Conservation (phyloP, 805 yeast species). For the Kodamaea sagamina region DNA sequence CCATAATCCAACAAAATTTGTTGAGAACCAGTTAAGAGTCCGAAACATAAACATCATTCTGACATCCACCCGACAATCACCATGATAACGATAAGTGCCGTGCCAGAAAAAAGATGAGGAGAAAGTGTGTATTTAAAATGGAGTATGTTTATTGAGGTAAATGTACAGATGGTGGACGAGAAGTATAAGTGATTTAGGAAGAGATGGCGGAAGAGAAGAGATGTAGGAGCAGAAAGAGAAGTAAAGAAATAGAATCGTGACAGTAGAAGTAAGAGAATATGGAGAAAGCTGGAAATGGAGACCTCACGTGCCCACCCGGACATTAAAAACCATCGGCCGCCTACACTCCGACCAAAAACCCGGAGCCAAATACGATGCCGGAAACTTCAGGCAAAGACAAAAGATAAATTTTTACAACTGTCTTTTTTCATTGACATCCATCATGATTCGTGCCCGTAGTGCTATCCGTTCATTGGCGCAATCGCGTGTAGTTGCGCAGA, state of each 20-base stretch:
- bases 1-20: no score
- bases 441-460: conserved; percentile 20
- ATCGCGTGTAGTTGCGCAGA: conserved; percentile 24
- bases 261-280: no score
- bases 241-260: no score
- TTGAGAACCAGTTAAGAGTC: no score
- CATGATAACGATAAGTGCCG: no score
- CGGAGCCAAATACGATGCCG: conserved; percentile 13
- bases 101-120: no score
- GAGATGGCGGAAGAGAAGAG: background rate
- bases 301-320: conserved; percentile 10
- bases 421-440: conserved; percentile 9
- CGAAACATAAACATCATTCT: no score
- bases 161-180: background rate
- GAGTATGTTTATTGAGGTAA: no score
- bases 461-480: conserved; percentile 20
- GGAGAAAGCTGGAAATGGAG: no score
- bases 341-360: conserved; percentile 10
- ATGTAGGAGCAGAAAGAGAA: background rate
- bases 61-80: no score
- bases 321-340: conserved; percentile 15
- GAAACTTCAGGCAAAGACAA: conserved; percentile 19
- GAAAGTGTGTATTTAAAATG: no score
- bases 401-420: conserved; percentile 2
- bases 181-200: background rate